A percentile compares a stretch with the other conserved stretches of the same genome.
Evolutionary conservation across 257 asterid species (phyloP).

Genomic region (Ocimum tenuiflorum): DNA sequence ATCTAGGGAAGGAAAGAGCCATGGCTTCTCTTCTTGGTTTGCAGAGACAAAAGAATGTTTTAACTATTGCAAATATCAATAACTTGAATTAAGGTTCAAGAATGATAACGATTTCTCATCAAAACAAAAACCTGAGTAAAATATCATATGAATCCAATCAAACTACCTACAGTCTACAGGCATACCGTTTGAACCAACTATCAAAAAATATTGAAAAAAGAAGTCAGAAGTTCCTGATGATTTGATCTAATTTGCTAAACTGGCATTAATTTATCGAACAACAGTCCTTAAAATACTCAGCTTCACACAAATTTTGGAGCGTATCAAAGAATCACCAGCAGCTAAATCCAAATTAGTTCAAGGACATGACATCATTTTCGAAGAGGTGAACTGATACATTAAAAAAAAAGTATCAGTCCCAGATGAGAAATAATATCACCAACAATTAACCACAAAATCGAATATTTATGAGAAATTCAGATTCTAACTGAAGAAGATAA

Average conservation of each 20-base stretch:
- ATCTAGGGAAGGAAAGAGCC: constrained; percentile 61
- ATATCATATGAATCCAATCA: constrained; percentile 23
- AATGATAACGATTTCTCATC: constrained; percentile 1
- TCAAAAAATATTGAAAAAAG: constrained; percentile 2
- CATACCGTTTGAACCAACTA: constrained; percentile 5
- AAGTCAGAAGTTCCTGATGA: constrained; percentile 10
- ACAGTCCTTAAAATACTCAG: constrained; percentile 6
- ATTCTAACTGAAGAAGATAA: constrained; percentile 18
- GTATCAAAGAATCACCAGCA: constrained; percentile 4
- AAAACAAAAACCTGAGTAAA: neutral
- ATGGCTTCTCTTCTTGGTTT: constrained; percentile 11
- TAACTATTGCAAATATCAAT: constrained; percentile 9
- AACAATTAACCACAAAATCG: constrained; percentile 1
- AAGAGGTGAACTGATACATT: neutral
- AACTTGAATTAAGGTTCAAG: constrained; percentile 22
- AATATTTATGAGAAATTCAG: neutral
- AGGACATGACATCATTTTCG: constrained; percentile 9
- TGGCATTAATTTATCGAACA: constrained; percentile 16
- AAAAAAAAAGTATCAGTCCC: neutral
- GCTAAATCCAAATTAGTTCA: neutral
- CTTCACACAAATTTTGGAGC: constrained; percentile 2
- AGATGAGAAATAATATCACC: constrained; percentile 10
- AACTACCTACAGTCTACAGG: constrained; percentile 15
- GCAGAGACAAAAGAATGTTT: constrained; percentile 1
- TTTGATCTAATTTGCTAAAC: constrained; percentile 3